Conservation (phyloP, 2,329 filamentous ascomycete species). For the Claviceps sorghi region DNA sequence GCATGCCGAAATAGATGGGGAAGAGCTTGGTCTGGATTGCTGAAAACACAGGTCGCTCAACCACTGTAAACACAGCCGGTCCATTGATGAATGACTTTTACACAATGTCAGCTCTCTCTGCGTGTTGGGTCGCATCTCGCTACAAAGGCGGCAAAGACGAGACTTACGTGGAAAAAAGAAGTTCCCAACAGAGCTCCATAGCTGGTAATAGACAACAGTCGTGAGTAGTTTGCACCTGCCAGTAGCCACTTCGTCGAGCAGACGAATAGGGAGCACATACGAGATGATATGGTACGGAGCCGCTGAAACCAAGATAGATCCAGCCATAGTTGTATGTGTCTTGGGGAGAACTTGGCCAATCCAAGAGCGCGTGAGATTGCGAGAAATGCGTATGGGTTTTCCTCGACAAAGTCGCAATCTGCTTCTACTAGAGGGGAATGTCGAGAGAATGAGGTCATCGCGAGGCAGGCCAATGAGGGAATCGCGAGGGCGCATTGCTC, state of each 20-base stretch:
- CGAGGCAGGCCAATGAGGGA: background rate
- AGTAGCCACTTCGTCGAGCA: background rate
- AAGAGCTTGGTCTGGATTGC: constrained; percentile 69
- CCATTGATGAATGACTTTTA: constrained; percentile 57
- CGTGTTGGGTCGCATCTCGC: background rate
- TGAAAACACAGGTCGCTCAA: constrained; percentile 69
- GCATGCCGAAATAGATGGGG: constrained; percentile 76
- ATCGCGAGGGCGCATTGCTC: constrained; percentile 3
- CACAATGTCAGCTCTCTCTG: background rate
- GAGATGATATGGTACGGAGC: constrained; percentile 65
- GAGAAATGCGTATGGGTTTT: background rate
- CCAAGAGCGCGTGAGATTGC: background rate
- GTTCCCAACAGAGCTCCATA: constrained; percentile 81
- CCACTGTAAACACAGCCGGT: constrained; percentile 59
- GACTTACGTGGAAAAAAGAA: constrained; percentile 63
- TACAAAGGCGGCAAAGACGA: background rate
- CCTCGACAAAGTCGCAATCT: background rate
- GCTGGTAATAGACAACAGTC: constrained; percentile 30
- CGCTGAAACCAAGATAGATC: constrained; percentile 43
- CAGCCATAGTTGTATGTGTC: constrained; percentile 22
- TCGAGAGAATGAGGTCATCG: constrained; percentile 5
- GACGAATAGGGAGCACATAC: constrained; percentile 27
- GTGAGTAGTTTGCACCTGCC: constrained; percentile 10
- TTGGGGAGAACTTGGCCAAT: background rate
- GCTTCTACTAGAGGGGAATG: background rate